Base-by-base conservation (phyloP, 768 basidiomycete genomes). In the Xerocomellus chrysenteron region DNA sequence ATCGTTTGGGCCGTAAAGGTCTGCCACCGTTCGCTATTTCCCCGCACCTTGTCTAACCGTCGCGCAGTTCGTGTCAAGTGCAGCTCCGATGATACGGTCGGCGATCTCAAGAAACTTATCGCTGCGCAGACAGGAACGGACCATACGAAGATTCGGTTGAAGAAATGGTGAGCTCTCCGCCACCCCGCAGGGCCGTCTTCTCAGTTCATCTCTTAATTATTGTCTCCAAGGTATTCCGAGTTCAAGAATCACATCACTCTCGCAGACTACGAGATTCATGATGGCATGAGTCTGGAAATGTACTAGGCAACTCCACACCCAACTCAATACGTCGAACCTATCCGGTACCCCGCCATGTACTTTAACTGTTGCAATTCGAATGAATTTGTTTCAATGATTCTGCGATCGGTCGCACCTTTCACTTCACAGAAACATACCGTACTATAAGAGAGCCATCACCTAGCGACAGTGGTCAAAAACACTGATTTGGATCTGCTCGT, bases 221-320 rank as follows among this genome's bases (percentile, higher is more conserved):
- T 48, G 19, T 37, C 36, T 45, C 32, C 12, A 65, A 95, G 94
- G 94, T 94, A 97, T 71, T 94, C 83, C 5, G 88, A 85, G 44
- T 99, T 87, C 80, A 98, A 98, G 75, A 95, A 99, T 71, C 94
- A 98, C 69, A 94, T 96, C 67, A 92, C 91, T 13, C 82, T 95
- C 8, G 63, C 78, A n/a, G 93, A 96, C 74, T 96, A 95, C 66
- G 93, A 95, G 77, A 94, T 95, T 61, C 73, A 93, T 68, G 91
- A 95, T 66, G 92, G 92, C 43, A 93, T 92, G 90, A 93, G 90
- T 69, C 76, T 95, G 71, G 92, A 95, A 78, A 85, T 95, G 90
- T 92, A 94, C 75, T 94, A 75, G 53, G 41, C 37, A 11, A 11
- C 32, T 32, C 32, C 32, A 32, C 32, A 26, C 32, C 30, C 28